Evolutionary conservation across 2,329 filamentous ascomycete species (phyloP), one percentile per base, ranked within the genome.

Genomic region (Talaromyces sp.): DNA sequence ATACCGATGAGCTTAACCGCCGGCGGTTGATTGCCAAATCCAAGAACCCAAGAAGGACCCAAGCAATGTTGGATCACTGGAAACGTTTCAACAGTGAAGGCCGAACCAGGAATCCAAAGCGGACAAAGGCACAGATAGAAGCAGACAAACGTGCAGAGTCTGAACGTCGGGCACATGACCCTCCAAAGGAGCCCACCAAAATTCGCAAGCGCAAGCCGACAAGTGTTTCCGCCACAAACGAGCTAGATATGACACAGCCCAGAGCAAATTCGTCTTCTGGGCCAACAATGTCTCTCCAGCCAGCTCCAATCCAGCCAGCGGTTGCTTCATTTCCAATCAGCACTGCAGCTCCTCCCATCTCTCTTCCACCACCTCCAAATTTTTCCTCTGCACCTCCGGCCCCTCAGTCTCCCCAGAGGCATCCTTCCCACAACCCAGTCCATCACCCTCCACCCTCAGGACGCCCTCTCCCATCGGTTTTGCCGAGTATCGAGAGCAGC

Each of bases 61-160:
- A 77, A 63, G 75, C 75, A 50, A 78, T 78, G 75, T 70, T 78
- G 27, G 74, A 77, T 61, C 75, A 78, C 63, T 78, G 75, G 75
- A 73, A 70, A 21, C 73, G 75, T 26, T 78, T 77, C 67, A 77
- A 77, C 58, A 67, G 69, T 12, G 75, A 76, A 65, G 75, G 75
- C 31, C 72, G 75, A n/a, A 75, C 72, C 21, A 72, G 75, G 35
- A 77, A 77, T 56, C 75, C 75, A 31, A 78, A 78, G 63, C 72
- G 75, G 8, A 76, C 75, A 32, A 77, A 77, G 62, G 75, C 74
- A 10, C 74, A 78, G 63, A 77, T 78, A 27, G 75, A 77, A 66
- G 72, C 73, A n/a, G 75, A 75, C 59, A 71, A 69, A 32, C 68
- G 65, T 32, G 70, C 65, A 35, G 71, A 74, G 19, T 70, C 67